phyloP scores from a whole-genome alignment of 1,139 yeast species.

The Magnusiomyces suaveolens region DNA sequence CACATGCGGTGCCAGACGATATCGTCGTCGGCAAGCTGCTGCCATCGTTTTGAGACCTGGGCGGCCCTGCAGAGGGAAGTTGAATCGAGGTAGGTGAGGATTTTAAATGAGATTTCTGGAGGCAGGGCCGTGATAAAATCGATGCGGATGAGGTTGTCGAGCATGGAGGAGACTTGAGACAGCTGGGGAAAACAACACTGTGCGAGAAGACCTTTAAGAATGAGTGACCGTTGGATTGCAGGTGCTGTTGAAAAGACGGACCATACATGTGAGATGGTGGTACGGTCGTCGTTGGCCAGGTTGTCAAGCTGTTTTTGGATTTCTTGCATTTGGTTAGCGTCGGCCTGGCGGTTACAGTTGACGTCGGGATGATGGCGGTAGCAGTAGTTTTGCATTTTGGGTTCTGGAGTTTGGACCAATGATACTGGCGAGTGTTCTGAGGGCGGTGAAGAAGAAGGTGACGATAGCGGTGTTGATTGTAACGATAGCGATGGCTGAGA shows the following conservation, averaged over 20 bases:
- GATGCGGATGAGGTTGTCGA: conserved; percentile 67
- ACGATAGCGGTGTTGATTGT: background rate
- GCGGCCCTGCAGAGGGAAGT: conserved; percentile 88
- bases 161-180: conserved; percentile 71
- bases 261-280: conserved; percentile 70
- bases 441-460: background rate
- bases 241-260: conserved; percentile 68
- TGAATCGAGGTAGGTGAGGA: conserved; percentile 82
- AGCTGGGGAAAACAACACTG: conserved; percentile 95
- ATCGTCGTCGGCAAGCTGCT: conserved; percentile 84
- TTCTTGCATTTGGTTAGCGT: conserved; percentile 52
- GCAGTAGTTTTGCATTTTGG: conserved; percentile 41
- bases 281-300: conserved; percentile 50
- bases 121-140: conserved; percentile 85
- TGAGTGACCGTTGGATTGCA: conserved; percentile 56
- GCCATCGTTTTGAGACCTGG: conserved; percentile 82
- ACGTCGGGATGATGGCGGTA: conserved; percentile 88
- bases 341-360: conserved; percentile 60
- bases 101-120: conserved; percentile 71
- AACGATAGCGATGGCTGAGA: background rate
- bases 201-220: conserved; percentile 71
- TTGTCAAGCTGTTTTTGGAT: conserved; percentile 41
- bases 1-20: conserved; percentile 98
- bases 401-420: conserved; percentile 2
- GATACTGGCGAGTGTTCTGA: background rate